phyloP scores from a whole-genome alignment of 2,329 filamentous ascomycete genomes.

The Trichophaea hybrida region DNA sequence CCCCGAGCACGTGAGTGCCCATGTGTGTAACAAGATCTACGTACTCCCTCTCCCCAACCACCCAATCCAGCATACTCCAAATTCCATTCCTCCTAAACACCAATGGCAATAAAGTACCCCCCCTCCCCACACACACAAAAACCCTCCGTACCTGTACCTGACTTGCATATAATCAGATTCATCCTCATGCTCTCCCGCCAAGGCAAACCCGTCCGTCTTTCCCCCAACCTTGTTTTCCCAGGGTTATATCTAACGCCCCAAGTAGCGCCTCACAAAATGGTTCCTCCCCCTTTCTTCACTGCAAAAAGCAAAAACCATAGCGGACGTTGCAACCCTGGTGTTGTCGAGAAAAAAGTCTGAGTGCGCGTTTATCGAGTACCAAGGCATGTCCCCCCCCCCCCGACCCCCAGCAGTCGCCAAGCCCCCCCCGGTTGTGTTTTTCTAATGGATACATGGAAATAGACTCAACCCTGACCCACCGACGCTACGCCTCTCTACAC shows the following conservation, averaged over 20 bases:
- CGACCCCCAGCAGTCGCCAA: neutral
- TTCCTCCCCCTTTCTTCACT: conserved; percentile 96
- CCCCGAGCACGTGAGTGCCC: too few relatives aligned
- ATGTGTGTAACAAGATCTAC: too few relatives aligned
- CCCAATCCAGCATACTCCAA: too few relatives aligned
- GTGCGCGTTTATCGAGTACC: conserved; percentile 99
- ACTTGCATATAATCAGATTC: too few relatives aligned
- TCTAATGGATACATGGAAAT: conserved; percentile 9
- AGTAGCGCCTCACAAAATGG: conserved; percentile 93
- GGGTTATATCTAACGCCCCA: neutral
- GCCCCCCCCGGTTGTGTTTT: conserved; percentile 21
- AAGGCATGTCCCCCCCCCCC: conserved; percentile 21
- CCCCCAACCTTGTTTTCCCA: conserved; percentile 30
- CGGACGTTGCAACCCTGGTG: conserved; percentile 95
- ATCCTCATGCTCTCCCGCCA: conserved; percentile 92
- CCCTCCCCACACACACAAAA: too few relatives aligned
- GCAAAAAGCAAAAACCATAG: conserved; percentile 99
- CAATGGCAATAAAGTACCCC: too few relatives aligned
- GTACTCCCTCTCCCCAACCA: too few relatives aligned
- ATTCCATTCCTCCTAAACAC: too few relatives aligned
- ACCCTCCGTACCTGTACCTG: too few relatives aligned
- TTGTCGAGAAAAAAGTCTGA: conserved; percentile 89
- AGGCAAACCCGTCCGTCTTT: conserved; percentile 81
- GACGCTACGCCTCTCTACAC: conserved; percentile 94
- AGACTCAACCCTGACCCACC: conserved; percentile 98